Evolutionary conservation across 2,329 filamentous ascomycete genomes (phyloP), one percentile per base, ranked within the genome.

Genomic region (Cytospora paraplurivora): DNA sequence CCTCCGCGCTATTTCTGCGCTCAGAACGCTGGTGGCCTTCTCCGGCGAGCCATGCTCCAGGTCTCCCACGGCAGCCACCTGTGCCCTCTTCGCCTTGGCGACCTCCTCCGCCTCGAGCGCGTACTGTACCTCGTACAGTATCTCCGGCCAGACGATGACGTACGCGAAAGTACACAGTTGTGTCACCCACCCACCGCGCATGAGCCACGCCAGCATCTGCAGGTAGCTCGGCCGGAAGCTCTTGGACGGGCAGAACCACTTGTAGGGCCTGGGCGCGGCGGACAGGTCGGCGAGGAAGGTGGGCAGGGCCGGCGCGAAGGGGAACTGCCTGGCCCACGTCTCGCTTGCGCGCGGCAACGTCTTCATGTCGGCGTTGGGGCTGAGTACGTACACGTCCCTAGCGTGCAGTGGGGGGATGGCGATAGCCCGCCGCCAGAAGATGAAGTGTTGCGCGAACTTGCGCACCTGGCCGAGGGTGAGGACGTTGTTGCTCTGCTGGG

Each of bases 391-490:
- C 12, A 89, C 90, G 73, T 98, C 93, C 55, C 93, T 85, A 51
- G 91, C 90, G 72, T 97, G 93, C 7, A 99, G 84, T 0, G 95
- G 95, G 5, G 92, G 91, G 49, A 98, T 94, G 17, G 94, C 90
- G 65, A 96, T 91, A 54, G 94, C 95, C 63, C 93, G 89, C 32
- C 95, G 88, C 93, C 94, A 98, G 77, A 96, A 96, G 66, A 98
- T 93, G 67, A 99, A 89, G 77, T 98, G 95, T 63, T 92, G 90
- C 11, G 93, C 93, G 67, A 96, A 91, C 69, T 92, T 89, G 67
- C 94, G 89, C 67, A 98, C 89, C 69, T 96, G 91, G 37, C 86
- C 83, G 1, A 95, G 82, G 4, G 90, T 88, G 59, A 98, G 88
- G 21, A 88, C 85, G 58, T 90, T 86, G 68, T 83, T 85, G 34